phyloP scores from a whole-genome alignment of 108 stramenopile species.

The Skeletonema tropicum region DNA sequence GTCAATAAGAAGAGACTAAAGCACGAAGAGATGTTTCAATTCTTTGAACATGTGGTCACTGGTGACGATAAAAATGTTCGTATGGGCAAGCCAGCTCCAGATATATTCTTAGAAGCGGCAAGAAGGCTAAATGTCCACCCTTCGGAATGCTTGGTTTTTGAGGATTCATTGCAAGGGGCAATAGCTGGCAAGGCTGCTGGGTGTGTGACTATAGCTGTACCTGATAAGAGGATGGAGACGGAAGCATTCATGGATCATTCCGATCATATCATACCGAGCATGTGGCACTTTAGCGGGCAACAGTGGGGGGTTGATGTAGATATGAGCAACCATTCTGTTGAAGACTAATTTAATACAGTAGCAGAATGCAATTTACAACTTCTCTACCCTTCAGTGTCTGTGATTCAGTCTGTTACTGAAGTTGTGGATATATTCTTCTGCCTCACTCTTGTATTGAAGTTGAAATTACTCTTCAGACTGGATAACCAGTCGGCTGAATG shows the following conservation, averaged over 20 bases:
- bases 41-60: constrained; percentile 62
- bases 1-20: constrained; percentile 62
- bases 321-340: constrained; percentile 5
- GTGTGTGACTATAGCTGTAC: constrained; percentile 73
- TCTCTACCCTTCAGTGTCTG: background rate
- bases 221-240: constrained; percentile 71
- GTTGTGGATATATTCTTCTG: constrained; percentile 44
- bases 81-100: constrained; percentile 87
- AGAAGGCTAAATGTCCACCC: constrained; percentile 64
- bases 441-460: constrained; percentile 82
- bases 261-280: constrained; percentile 62
- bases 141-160: constrained; percentile 78
- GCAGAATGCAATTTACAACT: background rate
- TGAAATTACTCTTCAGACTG: constrained; percentile 83
- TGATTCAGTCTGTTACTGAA: background rate
- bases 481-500: constrained; percentile 91
- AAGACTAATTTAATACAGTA: background rate
- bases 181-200: constrained; percentile 69
- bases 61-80: constrained; percentile 73
- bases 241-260: constrained; percentile 51
- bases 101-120: constrained; percentile 80
- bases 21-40: constrained; percentile 62
- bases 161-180: constrained; percentile 78
- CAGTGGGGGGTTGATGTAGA: constrained; percentile 54
- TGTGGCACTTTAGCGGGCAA: constrained; percentile 68